These are phyloP conservation scores for Bipolaris sorokiniana DNA, from an alignment of 2,329 filamentous ascomycete species.

Conservation along the genomic window DNA sequence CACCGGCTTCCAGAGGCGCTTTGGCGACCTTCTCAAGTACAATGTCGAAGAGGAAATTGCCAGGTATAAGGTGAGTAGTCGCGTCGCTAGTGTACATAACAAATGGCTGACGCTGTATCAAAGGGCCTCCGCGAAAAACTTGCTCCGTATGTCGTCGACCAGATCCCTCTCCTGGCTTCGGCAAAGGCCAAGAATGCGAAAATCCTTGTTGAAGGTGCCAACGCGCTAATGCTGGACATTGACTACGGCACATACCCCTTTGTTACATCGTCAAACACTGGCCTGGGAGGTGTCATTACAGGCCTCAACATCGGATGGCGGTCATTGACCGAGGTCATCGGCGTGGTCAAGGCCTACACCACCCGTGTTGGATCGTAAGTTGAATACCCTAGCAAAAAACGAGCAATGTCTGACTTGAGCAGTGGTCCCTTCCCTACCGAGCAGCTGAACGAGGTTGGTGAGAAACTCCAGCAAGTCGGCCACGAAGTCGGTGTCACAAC, in stretches of 20 bases:
- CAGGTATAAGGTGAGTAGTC: slow-evolving; percentile 59
- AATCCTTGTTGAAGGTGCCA: slow-evolving; percentile 73
- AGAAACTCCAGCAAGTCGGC: slow-evolving; percentile 63
- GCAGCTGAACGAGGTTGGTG: slow-evolving; percentile 63
- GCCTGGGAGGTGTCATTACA: slow-evolving; percentile 66
- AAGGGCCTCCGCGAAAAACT: slow-evolving; percentile 63
- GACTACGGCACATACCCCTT: slow-evolving; percentile 64
- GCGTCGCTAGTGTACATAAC: neutral
- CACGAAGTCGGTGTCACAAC: slow-evolving; percentile 64
- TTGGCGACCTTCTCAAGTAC: slow-evolving; percentile 69
- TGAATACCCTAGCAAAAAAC: neutral
- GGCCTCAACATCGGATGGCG: slow-evolving; percentile 67
- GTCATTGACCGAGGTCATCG: slow-evolving; percentile 66
- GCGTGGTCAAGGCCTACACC: slow-evolving; percentile 72
- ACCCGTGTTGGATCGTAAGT: slow-evolving; percentile 60
- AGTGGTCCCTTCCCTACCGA: slow-evolving; percentile 73
- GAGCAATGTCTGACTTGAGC: slow-evolving; percentile 37
- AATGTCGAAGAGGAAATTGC: slow-evolving; percentile 73
- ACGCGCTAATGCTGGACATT: slow-evolving; percentile 72
- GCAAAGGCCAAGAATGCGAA: slow-evolving; percentile 65
- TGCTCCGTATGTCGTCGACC: slow-evolving; percentile 68
- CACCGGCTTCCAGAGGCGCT: slow-evolving; percentile 69
- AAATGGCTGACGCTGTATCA: slow-evolving; percentile 1
- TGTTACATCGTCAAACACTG: slow-evolving; percentile 66
- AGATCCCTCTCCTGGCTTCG: slow-evolving; percentile 66